A percentile compares a stretch with the other conserved stretches of the same genome.
These are phyloP conservation scores for Colletotrichum karsti DNA, from an alignment of 2,329 filamentous ascomycete species.

Conservation along the genomic window DNA sequence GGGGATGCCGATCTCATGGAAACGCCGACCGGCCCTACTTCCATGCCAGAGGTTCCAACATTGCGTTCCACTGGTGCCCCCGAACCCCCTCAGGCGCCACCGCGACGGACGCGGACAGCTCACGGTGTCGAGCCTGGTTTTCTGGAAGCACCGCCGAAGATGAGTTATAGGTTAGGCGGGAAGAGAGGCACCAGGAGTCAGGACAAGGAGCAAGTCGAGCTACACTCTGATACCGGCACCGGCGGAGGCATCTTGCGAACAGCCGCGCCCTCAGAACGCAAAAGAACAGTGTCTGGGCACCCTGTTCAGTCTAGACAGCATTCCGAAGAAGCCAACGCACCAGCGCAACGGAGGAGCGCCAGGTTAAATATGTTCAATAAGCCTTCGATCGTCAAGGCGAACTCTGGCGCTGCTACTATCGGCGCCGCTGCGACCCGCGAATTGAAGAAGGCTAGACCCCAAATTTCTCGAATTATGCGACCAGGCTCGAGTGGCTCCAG, in stretches of 20 bases:
- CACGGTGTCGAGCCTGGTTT: slow-evolving; percentile 60
- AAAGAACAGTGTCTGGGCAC: slow-evolving; percentile 92
- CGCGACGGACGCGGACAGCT: slow-evolving; percentile 61
- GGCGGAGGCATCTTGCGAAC: slow-evolving; percentile 42
- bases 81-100: slow-evolving; percentile 62
- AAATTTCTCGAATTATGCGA: slow-evolving; percentile 72
- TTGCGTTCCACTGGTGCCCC: slow-evolving; percentile 38
- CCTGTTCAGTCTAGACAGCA: slow-evolving; percentile 61
- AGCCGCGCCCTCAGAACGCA: slow-evolving; percentile 70
- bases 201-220: slow-evolving; percentile 47
- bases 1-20: slow-evolving; percentile 66
- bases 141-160: slow-evolving; percentile 69
- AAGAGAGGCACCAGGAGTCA: slow-evolving; percentile 49
- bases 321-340: slow-evolving; percentile 67
- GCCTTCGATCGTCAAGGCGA: slow-evolving; percentile 72
- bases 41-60: slow-evolving; percentile 44
- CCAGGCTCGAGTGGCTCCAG: slow-evolving; percentile 72
- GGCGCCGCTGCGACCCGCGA: slow-evolving; percentile 74
- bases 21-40: slow-evolving; percentile 65
- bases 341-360: slow-evolving; percentile 73
- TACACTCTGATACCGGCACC: slow-evolving; percentile 50
- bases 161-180: slow-evolving; percentile 64
- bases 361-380: slow-evolving; percentile 72
- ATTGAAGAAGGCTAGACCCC: slow-evolving; percentile 84
- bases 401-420: slow-evolving; percentile 63